Percentiles rank a stretch among this genome's conserved stretches.
phyloP scores from a whole-genome alignment of 805 yeast genomes.

The Lachancea meyersii region DNA sequence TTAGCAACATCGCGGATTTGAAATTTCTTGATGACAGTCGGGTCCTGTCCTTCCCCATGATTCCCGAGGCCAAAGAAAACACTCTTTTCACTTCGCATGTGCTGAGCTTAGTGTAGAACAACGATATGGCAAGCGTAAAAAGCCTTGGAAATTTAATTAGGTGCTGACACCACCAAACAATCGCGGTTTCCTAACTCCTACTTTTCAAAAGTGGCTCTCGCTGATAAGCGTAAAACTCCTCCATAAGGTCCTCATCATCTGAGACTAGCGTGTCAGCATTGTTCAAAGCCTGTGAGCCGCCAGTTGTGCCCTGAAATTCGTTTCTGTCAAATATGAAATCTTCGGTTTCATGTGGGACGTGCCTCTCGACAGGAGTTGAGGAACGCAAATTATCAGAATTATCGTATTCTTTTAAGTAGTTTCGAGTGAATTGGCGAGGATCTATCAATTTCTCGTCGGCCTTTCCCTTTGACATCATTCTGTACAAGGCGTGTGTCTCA shows the following conservation, averaged over 20 bases:
- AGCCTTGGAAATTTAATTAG: slow-evolving; percentile 1
- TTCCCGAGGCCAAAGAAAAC: slow-evolving; percentile 1
- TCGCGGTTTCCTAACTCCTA: slow-evolving; percentile 4
- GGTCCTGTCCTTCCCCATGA: not conserved
- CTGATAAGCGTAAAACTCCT: not conserved
- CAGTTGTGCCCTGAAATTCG: not conserved
- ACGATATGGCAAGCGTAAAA: slow-evolving; percentile 7
- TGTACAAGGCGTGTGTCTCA: slow-evolving; percentile 3
- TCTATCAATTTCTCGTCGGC: not conserved
- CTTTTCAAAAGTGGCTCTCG: not conserved
- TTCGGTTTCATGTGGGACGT: not conserved
- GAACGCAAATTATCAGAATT: not conserved
- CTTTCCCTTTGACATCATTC: slow-evolving; percentile 4
- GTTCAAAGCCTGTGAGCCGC: not conserved
- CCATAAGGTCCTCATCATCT: not conserved
- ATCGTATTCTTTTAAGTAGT: slow-evolving; percentile 2
- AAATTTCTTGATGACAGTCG: not conserved
- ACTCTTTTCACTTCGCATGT: slow-evolving; percentile 4
- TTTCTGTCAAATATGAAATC: not conserved
- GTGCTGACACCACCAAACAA: slow-evolving; percentile 9
- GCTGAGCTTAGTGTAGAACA: slow-evolving; percentile 9
- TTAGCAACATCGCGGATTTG: slow-evolving; percentile 1
- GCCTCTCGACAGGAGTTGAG: not conserved
- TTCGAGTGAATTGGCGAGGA: not conserved
- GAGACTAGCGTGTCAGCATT: not conserved